A percentile compares a stretch with the other conserved stretches of the same genome.
Evolutionary conservation across 179 eudicot genomes (phyloP).

Genomic region (Gypsophila paniculata): DNA sequence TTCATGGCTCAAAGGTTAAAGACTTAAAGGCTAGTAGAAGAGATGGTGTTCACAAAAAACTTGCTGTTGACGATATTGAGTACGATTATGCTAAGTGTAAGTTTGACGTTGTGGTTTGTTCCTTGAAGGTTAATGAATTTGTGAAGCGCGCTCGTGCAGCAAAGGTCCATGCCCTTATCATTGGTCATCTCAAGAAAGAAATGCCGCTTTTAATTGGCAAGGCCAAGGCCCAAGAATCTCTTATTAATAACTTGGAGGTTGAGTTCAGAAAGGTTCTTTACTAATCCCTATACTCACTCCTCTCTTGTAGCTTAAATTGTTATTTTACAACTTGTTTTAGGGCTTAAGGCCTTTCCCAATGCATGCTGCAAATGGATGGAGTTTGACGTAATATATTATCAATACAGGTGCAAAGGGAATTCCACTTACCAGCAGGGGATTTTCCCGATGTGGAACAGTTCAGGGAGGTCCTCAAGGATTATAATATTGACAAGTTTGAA

Average conservation of each 20-base stretch:
- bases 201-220: conserved; percentile 94
- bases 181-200: conserved; percentile 89
- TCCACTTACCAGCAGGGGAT: conserved; percentile 80
- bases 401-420: conserved; percentile 73
- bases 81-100: no score
- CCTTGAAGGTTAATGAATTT: conserved; percentile 73
- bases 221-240: conserved; percentile 59
- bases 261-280: conserved; percentile 69
- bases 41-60: no score
- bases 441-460: conserved; percentile 75
- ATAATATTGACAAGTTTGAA: conserved; percentile 78
- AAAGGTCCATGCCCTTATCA: conserved; percentile 83
- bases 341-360: no score
- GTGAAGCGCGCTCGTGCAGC: conserved; percentile 96
- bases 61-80: no score
- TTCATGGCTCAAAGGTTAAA: no score
- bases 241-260: conserved; percentile 69
- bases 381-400: no score
- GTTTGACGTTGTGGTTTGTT: no score
- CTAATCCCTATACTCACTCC: no score
- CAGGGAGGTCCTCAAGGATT: conserved; percentile 53
- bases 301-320: no score
- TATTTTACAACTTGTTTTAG: no score
- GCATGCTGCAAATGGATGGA: no score
- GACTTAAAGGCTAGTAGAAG: no score